Evolutionary conservation across 176 grass and related monocot genomes (phyloP).

Genomic region (Musa itinerans): DNA sequence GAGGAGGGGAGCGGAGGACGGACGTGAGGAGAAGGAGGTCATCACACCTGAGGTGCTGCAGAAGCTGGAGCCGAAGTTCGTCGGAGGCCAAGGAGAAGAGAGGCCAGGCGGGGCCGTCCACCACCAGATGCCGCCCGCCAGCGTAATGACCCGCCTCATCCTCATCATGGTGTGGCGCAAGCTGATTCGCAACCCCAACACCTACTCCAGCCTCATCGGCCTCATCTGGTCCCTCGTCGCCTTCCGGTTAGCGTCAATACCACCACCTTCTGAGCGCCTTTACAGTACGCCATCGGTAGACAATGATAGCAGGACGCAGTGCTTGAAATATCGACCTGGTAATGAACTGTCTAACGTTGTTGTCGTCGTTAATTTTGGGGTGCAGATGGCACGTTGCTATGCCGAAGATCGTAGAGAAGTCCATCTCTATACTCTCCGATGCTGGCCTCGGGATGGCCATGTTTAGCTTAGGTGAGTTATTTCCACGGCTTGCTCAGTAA

Average conservation of each 20-base stretch:
- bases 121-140: conserved; percentile 68
- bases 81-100: conserved; percentile 1
- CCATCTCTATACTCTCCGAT: conserved; percentile 94
- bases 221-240: conserved; percentile 74
- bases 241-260: conserved; percentile 44
- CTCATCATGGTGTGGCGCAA: conserved; percentile 98
- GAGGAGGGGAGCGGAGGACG: conserved; percentile 24
- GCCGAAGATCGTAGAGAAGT: conserved; percentile 72
- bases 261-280: background rate
- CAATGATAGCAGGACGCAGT: background rate
- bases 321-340: background rate
- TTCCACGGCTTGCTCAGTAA: no score
- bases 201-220: conserved; percentile 84
- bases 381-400: conserved; percentile 76
- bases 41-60: conserved; percentile 28
- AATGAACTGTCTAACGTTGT: background rate
- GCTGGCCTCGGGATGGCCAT: conserved; percentile 97
- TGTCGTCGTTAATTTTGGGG: background rate
- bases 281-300: no score
- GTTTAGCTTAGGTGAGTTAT: conserved; percentile 68
- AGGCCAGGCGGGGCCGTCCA: background rate
- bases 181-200: conserved; percentile 93
- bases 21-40: conserved; percentile 12
- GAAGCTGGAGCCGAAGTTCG: conserved; percentile 39
- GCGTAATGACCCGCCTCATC: conserved; percentile 77